Conservation (phyloP, 2,329 filamentous ascomycete species). For the Tolypocladium amazonense region DNA sequence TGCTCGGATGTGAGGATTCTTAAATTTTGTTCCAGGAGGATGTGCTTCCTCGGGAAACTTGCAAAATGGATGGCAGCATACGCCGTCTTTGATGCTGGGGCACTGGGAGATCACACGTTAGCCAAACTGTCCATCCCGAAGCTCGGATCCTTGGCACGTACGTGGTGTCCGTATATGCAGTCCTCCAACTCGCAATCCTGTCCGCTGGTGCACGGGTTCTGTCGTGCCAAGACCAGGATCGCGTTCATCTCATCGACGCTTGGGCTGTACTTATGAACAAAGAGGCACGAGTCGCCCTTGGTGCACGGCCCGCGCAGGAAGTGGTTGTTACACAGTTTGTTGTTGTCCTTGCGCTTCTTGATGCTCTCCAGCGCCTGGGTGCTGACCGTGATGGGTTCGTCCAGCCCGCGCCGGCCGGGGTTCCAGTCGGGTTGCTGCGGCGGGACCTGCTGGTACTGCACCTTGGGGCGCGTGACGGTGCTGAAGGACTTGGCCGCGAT, state of each 20-base stretch:
- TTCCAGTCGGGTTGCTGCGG: slow-evolving; percentile 32
- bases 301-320: slow-evolving; percentile 47
- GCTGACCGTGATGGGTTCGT: slow-evolving; percentile 38
- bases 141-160: slow-evolving; percentile 18
- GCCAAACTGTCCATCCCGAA: not conserved
- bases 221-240: slow-evolving; percentile 42
- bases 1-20: slow-evolving; percentile 21
- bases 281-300: slow-evolving; percentile 43
- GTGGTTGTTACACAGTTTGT: slow-evolving; percentile 53
- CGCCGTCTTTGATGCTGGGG: slow-evolving; percentile 38
- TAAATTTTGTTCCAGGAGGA: slow-evolving; percentile 45
- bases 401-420: slow-evolving; percentile 43
- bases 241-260: slow-evolving; percentile 44
- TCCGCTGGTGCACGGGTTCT: slow-evolving; percentile 46
- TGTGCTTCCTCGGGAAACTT: slow-evolving; percentile 43
- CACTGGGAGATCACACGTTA: slow-evolving; percentile 25
- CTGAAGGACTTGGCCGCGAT: slow-evolving; percentile 17
- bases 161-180: slow-evolving; percentile 55
- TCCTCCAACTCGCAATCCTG: slow-evolving; percentile 47
- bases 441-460: slow-evolving; percentile 12
- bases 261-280: slow-evolving; percentile 45
- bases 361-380: slow-evolving; percentile 37
- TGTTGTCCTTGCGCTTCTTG: slow-evolving; percentile 42
- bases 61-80: slow-evolving; percentile 44
- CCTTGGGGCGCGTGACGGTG: slow-evolving; percentile 1